Base-by-base conservation (phyloP, 1,284 basidiomycete genomes). In the Porodaedalea pini region DNA sequence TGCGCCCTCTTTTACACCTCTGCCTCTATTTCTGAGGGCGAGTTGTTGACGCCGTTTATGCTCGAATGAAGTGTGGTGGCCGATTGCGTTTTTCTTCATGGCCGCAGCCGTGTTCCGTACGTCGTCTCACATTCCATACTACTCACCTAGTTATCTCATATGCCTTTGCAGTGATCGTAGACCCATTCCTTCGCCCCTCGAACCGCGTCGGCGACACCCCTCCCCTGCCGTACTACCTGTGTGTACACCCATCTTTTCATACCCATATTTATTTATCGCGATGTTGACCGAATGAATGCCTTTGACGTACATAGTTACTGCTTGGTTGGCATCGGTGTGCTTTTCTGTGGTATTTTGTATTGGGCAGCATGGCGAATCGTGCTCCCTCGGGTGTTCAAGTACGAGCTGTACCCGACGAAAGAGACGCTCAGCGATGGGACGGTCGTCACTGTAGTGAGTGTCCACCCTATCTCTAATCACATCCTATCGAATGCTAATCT, bases 141-240 rank as follows among this genome's bases (percentile, higher is more conserved):
- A 2, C 15, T 15, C 3, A 7, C 5, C 15, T 19, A 34, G 4
- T 4, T n/a, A 34, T 21, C 21, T 21, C 32, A 15, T 47, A 25
- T 41, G 2, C 21, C n/a, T 21, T 2, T 3, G 5, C 44, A 82
- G 81, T 85, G 39, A 68, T 85, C 4, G 64, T 84, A 25, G 75
- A 76, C 1, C 83, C 83, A 0, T 86, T 80, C 71, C 57, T 86
- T 2, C 77, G 65, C 21, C 83, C 84, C 2, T 68, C 77, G 0
- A 78, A 80, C 60, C 73, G 74, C 3, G 72, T 80, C 0, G 83
- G 83, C 5, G 81, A 84, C 61, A 81, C 81, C 0, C 81, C 81
- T 2, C 81, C 81, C 4, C 65, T 84, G 36, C 80, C 82, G 2
- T 83, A 83, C 61, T 84, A 82, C 63, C 64, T 84, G 73, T 82